Conservation (phyloP, 2,329 filamentous ascomycete species). For the Cladobotryum protrusum region DNA sequence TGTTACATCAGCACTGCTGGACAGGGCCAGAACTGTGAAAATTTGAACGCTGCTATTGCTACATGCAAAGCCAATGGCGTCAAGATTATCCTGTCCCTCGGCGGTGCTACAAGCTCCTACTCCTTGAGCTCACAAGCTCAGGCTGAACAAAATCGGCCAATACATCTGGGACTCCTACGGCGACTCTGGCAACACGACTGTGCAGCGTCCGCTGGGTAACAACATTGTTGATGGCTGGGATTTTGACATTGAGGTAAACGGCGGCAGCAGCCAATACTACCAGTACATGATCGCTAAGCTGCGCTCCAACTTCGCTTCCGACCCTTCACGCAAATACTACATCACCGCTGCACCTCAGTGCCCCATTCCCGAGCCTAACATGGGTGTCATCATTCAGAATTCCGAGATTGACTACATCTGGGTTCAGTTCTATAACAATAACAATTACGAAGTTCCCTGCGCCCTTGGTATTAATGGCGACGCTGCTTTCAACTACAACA, state of each 20-base stretch:
- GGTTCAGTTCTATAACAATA: conserved; percentile 43
- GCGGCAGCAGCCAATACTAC: conserved; percentile 12
- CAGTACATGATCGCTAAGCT: conserved; percentile 16
- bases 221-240: conserved; percentile 23
- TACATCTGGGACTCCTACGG: conserved; percentile 16
- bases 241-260: conserved; percentile 22
- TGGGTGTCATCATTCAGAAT: conserved; percentile 33
- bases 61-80: conserved; percentile 12
- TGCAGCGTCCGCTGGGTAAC: conserved; percentile 21
- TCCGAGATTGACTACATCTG: conserved; percentile 35
- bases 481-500: conserved; percentile 29
- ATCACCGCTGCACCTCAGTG: conserved; percentile 42
- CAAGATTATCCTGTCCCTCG: conserved; percentile 14
- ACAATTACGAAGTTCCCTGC: conserved; percentile 25
- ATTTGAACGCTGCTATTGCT: conserved; percentile 8
- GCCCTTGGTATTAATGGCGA: conserved; percentile 14
- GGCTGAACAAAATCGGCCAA: conserved; percentile 12
- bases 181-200: conserved; percentile 4
- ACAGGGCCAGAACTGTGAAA: conserved; percentile 22
- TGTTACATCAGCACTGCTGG: conserved; percentile 28
- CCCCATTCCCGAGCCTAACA: conserved; percentile 29
- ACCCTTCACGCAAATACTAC: conserved; percentile 27
- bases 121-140: conserved; percentile 7
- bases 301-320: conserved; percentile 17
- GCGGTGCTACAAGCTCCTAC: conserved; percentile 12